Conservation (phyloP, 1,284 basidiomycete species). For the Chalciporus sp. region DNA sequence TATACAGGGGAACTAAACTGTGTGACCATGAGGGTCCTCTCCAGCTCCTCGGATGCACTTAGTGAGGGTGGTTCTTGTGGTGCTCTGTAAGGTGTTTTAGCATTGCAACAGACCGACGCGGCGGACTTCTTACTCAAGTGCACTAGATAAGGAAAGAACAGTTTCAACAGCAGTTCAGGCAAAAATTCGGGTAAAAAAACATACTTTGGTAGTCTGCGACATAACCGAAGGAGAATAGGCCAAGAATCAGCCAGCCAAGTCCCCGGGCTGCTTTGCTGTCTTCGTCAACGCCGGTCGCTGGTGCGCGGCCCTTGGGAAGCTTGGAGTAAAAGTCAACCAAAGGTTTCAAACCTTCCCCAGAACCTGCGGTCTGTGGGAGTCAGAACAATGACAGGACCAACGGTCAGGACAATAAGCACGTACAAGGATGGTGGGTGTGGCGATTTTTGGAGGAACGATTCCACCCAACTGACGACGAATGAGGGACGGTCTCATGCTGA, state of each 20-base stretch:
- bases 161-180: conserved; percentile 3
- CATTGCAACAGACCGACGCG: conserved; percentile 9
- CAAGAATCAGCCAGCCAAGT: conserved; percentile 74
- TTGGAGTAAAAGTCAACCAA: conserved; percentile 96
- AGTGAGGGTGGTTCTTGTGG: conserved; percentile 87
- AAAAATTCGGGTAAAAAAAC: conserved; percentile 37
- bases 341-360: conserved; percentile 76
- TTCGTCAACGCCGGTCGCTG: conserved; percentile 67
- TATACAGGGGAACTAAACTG: conserved; percentile 25
- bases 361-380: conserved; percentile 66
- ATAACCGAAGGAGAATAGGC: conserved; percentile 84
- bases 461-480: conserved; percentile 80
- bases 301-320: conserved; percentile 79
- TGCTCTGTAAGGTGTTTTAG: conserved; percentile 57
- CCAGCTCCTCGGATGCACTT: conserved; percentile 16
- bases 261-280: conserved; percentile 84
- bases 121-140: conserved; percentile 66
- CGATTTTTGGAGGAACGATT: conserved; percentile 93
- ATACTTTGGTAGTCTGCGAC: conserved; percentile 90
- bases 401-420: too few relatives aligned
- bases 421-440: conserved; percentile 86
- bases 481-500: conserved; percentile 77
- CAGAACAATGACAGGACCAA: conserved; percentile 7
- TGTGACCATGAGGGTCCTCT: conserved; percentile 4
- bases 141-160: conserved; percentile 47